phyloP scores from a whole-genome alignment of 345 rosid species.

The Hirschfeldia incana region DNA sequence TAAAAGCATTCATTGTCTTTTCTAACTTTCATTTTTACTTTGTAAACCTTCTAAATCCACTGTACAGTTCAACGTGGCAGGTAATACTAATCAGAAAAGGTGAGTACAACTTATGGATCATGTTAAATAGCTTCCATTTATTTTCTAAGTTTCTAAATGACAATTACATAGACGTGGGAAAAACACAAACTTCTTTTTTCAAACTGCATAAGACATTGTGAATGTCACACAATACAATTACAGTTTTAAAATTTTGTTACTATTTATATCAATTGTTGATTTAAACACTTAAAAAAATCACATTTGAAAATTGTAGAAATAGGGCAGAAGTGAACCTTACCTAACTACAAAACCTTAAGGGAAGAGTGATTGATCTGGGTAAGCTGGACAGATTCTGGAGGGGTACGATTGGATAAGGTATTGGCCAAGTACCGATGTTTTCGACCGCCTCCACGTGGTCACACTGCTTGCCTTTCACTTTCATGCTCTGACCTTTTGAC shows the following conservation, averaged over 20 bases:
- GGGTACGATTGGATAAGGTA: constrained; percentile 42
- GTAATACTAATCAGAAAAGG: neutral
- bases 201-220: neutral
- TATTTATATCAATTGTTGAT: neutral
- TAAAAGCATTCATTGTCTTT: neutral
- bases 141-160: neutral
- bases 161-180: neutral
- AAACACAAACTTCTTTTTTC: neutral
- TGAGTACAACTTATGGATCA: neutral
- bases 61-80: neutral
- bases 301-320: neutral
- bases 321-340: neutral
- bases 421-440: constrained; percentile 63
- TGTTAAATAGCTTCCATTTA: neutral
- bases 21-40: neutral
- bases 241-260: neutral
- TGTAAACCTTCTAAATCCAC: neutral
- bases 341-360: neutral
- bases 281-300: neutral
- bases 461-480: constrained; percentile 42
- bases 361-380: neutral
- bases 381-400: constrained; percentile 19
- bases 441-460: constrained; percentile 63
- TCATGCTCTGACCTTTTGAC: constrained; percentile 50
- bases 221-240: neutral